Evolutionary conservation across 2,329 filamentous ascomycete genomes (phyloP), one percentile per base, ranked within the genome.

Genomic region (Neurospora sp.): DNA sequence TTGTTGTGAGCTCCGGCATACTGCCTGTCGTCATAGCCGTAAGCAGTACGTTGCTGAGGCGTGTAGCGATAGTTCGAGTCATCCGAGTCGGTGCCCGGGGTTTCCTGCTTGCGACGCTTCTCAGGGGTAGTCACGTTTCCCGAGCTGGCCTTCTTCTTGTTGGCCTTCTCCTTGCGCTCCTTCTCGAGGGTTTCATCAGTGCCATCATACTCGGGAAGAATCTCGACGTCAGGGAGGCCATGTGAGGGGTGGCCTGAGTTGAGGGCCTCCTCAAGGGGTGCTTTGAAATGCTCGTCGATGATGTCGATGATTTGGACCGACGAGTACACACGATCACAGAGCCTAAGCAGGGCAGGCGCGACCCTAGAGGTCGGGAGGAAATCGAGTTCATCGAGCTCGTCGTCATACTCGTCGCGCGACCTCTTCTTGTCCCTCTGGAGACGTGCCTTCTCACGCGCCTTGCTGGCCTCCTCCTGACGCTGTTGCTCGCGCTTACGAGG

Each of bases 401-500:
- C 77, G 0, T 76, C 73, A 0, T 81, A 79, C 0, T 76, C 74
- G 8, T 79, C 79, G 13, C 80, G 78, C 5, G 73, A 17, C 70
- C 19, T 73, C 40, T 77, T 78, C 73, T 80, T 82, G 71, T 74
- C 78, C 17, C 62, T 68, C 40, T 46, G 38, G 4, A 66, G 36
- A 28, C n/a, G 74, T 0, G 74, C 75, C 39, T 77, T 77, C 73
- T 81, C 82, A 36, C 23, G 52, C 13, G 52, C 52, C 72, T 74
- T 78, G 68, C 69, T 52, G n/a, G 67, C 66, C 19, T 71, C 68
- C 6, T 71, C 67, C 6, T 69, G 38, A 4, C 88, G 84, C 74
- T 85, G 83, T 75, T 88, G 83, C 76, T 91, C 89, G 15, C 90
- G 86, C 79, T 90, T 90, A 66, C 89, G 84, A 67, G 90, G 83